Evolutionary conservation across 352 stramenopile species (phyloP).

Genomic region (Phytophthora tentaculata): DNA sequence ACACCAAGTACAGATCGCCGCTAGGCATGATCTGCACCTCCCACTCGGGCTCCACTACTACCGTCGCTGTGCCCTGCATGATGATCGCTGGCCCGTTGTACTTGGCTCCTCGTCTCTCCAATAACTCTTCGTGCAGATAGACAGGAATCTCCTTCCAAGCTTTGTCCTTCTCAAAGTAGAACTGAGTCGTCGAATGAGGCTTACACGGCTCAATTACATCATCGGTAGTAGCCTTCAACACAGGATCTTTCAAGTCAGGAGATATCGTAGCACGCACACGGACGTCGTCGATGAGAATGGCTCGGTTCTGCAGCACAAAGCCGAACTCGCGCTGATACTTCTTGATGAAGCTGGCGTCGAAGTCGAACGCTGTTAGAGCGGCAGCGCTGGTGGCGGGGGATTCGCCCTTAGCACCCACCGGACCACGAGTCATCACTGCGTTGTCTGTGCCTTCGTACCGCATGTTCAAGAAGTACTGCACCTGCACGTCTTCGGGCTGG

Average conservation of each 20-base stretch:
- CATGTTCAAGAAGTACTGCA: constrained; percentile 98
- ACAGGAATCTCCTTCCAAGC: constrained; percentile 88
- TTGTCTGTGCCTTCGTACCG: constrained; percentile 99
- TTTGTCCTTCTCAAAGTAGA: constrained; percentile 87
- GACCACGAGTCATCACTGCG: constrained; percentile 94
- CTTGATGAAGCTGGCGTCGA: constrained; percentile 87
- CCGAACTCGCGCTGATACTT: constrained; percentile 98
- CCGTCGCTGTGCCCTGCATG: constrained; percentile 98
- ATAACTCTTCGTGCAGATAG: constrained; percentile 93
- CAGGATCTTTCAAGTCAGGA: constrained; percentile 60
- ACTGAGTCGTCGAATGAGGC: constrained; percentile 68
- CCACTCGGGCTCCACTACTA: constrained; percentile 97
- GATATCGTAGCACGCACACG: constrained; percentile 96
- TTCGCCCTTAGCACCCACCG: constrained; percentile 49
- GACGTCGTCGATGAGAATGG: constrained; percentile 97
- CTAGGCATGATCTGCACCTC: constrained; percentile 91
- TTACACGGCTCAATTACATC: constrained; percentile 33
- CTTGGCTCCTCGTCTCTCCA: constrained; percentile 69
- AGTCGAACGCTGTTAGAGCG: constrained; percentile 77
- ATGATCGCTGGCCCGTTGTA: constrained; percentile 95
- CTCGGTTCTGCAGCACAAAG: constrained; percentile 94
- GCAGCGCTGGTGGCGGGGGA: constrained; percentile 35
- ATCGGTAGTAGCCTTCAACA: constrained; percentile 8
- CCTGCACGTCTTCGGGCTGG: constrained; percentile 89
- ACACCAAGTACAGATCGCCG: constrained; percentile 95